A percentile compares a stretch with the other conserved stretches of the same genome.
Evolutionary conservation across 306 rosid species (phyloP).

Genomic region (Boehmeria nivea): DNA sequence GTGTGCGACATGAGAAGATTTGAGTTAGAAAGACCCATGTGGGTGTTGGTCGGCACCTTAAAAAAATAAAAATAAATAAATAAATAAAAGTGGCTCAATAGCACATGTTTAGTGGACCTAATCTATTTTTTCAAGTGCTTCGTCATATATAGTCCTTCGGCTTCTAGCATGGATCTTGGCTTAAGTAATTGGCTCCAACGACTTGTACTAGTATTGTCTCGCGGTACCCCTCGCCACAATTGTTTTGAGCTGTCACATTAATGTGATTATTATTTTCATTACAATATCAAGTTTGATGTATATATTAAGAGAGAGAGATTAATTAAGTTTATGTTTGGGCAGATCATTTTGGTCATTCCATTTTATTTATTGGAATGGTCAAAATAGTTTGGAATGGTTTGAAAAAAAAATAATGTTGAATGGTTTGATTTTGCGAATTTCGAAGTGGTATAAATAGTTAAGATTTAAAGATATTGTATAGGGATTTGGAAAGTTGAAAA

Average conservation of each 20-base stretch:
- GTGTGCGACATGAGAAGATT: not conserved
- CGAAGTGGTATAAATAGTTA: too few relatives aligned
- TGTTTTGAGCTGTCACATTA: conserved; percentile 9
- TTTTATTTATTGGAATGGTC: too few relatives aligned
- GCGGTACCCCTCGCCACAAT: conserved; percentile 3
- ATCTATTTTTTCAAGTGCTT: conserved; percentile 5
- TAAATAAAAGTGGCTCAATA: not conserved
- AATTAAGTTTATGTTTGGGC: too few relatives aligned
- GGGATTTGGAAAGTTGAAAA: too few relatives aligned
- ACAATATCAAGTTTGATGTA: too few relatives aligned
- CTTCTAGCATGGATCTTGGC: conserved; percentile 6
- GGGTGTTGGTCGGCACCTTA: conserved; percentile 5
- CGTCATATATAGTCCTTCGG: conserved; percentile 8
- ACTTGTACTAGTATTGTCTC: not conserved
- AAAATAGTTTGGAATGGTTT: too few relatives aligned
- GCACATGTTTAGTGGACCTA: conserved; percentile 46
- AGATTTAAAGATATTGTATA: too few relatives aligned
- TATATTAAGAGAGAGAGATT: too few relatives aligned
- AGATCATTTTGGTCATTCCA: too few relatives aligned
- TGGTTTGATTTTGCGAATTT: too few relatives aligned
- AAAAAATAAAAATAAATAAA: not conserved
- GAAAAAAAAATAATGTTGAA: too few relatives aligned
- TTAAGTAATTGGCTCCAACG: conserved; percentile 1
- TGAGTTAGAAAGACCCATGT: conserved; percentile 7
- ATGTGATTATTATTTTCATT: conserved; percentile 8